Percentiles rank a stretch among this genome's conserved stretches.
Conservation (phyloP, 2,329 filamentous ascomycete species). For the Emmonsiellopsis sp. region DNA sequence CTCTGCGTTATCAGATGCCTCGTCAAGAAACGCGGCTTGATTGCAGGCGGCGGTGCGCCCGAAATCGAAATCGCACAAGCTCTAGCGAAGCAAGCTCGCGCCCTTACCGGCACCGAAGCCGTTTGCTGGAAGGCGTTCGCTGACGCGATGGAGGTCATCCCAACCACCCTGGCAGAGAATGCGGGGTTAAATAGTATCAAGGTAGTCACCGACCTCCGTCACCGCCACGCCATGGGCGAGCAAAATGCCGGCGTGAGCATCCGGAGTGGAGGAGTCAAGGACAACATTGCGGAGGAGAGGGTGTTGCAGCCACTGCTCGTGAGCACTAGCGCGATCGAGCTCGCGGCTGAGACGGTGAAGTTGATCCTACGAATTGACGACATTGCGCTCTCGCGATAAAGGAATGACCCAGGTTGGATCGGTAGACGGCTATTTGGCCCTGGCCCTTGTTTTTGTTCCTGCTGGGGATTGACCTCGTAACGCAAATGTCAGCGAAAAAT, state of each 20-base stretch:
- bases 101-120: conserved; percentile 80
- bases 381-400: conserved; percentile 46
- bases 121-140: conserved; percentile 99
- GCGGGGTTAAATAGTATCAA: conserved; percentile 97
- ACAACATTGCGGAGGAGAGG: conserved; percentile 93
- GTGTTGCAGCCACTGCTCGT: conserved; percentile 93
- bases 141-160: conserved; percentile 93
- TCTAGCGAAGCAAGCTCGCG: conserved; percentile 70
- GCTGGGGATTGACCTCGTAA: not conserved
- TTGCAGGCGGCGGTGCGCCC: conserved; percentile 89
- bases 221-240: conserved; percentile 90
- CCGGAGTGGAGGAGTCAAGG: conserved; percentile 93
- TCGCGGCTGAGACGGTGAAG: conserved; percentile 97
- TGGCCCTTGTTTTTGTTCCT: not conserved
- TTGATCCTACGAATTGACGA: conserved; percentile 70
- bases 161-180: conserved; percentile 93
- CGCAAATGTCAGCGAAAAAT: not conserved
- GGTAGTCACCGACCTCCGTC: conserved; percentile 90
- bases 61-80: conserved; percentile 93
- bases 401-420: not conserved
- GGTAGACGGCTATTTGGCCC: not conserved
- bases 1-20: conserved; percentile 95
- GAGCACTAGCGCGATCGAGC: conserved; percentile 92
- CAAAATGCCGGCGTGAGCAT: conserved; percentile 96
- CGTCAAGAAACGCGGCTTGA: conserved; percentile 99